Percentiles rank a stretch among this genome's conserved stretches.
These are phyloP conservation scores for Phallus indusiatus DNA, from an alignment of 768 basidiomycete species.

Conservation along the genomic window DNA sequence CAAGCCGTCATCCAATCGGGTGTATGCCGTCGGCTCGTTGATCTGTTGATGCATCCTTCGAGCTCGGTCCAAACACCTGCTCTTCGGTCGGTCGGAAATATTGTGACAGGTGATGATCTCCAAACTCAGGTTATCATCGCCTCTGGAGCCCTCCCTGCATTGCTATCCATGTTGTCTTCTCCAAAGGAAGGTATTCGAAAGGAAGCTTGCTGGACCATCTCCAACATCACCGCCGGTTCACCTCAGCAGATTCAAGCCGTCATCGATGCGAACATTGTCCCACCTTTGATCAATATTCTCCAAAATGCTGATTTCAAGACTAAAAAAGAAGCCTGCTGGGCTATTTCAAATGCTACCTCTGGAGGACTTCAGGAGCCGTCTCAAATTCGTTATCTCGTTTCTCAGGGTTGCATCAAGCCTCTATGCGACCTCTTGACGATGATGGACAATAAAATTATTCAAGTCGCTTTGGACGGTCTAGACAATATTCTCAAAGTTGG, in stretches of 20 bases:
- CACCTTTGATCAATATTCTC: slow-evolving; percentile 97
- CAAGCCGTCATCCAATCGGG: slow-evolving; percentile 99
- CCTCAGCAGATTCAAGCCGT: slow-evolving; percentile 95
- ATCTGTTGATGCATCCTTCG: slow-evolving; percentile 90
- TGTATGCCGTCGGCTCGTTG: slow-evolving; percentile 94
- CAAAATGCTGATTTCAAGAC: slow-evolving; percentile 99
- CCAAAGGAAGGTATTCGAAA: slow-evolving; percentile 99
- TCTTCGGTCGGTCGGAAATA: slow-evolving; percentile 96
- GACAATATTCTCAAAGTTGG: slow-evolving; percentile 99
- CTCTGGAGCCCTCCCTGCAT: slow-evolving; percentile 90
- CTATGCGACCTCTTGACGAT: slow-evolving; percentile 92
- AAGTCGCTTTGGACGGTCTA: slow-evolving; percentile 94
- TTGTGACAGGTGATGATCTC: slow-evolving; percentile 97
- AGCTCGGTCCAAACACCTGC: slow-evolving; percentile 98
- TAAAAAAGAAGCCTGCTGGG: slow-evolving; percentile 99
- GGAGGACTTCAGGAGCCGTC: slow-evolving; percentile 93
- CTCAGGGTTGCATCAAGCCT: slow-evolving; percentile 97
- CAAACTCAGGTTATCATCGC: slow-evolving; percentile 99
- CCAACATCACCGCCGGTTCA: slow-evolving; percentile 95
- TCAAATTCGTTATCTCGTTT: slow-evolving; percentile 96
- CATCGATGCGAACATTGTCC: slow-evolving; percentile 96
- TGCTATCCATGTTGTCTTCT: slow-evolving; percentile 86
- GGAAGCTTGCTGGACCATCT: slow-evolving; percentile 99
- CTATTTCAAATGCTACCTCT: slow-evolving; percentile 97
- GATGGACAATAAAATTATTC: slow-evolving; percentile 99